phyloP scores from a whole-genome alignment of 179 eudicot species.

The Silene vulgaris region DNA sequence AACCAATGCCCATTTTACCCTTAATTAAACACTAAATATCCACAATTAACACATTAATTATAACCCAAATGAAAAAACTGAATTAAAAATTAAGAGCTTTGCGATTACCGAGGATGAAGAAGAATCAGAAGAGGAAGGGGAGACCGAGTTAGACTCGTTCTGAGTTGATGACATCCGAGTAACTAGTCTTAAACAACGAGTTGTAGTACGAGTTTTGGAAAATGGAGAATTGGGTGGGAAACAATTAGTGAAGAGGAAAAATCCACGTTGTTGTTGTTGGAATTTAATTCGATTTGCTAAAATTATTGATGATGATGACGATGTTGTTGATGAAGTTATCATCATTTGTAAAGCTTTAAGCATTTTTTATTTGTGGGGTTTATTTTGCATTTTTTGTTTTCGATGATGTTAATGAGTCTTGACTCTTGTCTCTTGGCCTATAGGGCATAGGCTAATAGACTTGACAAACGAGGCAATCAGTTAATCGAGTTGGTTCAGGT shows the following conservation, averaged over 20 bases:
- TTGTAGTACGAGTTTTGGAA: slow-evolving; percentile 28
- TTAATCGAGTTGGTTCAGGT: too few species aligned
- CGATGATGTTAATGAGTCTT: too few species aligned
- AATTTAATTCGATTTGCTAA: slow-evolving; percentile 43
- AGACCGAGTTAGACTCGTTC: slow-evolving; percentile 47
- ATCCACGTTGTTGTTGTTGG: slow-evolving; percentile 21
- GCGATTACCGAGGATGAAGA: slow-evolving; percentile 28
- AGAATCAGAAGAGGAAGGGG: slow-evolving; percentile 46
- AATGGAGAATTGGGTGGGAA: slow-evolving; percentile 24
- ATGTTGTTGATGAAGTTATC: slow-evolving; percentile 24
- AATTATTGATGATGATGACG: slow-evolving; percentile 42
- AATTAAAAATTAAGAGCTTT: slow-evolving; percentile 2
- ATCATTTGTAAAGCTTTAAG: slow-evolving; percentile 53
- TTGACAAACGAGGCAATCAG: too few species aligned
- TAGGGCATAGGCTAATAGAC: too few species aligned
- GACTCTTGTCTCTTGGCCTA: too few species aligned
- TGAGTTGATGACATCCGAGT: slow-evolving; percentile 40
- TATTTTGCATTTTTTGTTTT: slow-evolving; percentile 6
- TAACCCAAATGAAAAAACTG: slow-evolving; percentile 23
- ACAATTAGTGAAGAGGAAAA: slow-evolving; percentile 35
- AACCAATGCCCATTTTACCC: background rate
- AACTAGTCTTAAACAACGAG: slow-evolving; percentile 30
- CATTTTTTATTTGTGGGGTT: slow-evolving; percentile 30
- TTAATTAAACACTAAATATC: background rate
- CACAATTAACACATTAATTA: background rate